A percentile compares a stretch with the other conserved stretches of the same genome.
These are phyloP conservation scores for Umbelopsis ramanniana DNA, from an alignment of 192 early-diverging fungal genomes.

Conservation along the genomic window DNA sequence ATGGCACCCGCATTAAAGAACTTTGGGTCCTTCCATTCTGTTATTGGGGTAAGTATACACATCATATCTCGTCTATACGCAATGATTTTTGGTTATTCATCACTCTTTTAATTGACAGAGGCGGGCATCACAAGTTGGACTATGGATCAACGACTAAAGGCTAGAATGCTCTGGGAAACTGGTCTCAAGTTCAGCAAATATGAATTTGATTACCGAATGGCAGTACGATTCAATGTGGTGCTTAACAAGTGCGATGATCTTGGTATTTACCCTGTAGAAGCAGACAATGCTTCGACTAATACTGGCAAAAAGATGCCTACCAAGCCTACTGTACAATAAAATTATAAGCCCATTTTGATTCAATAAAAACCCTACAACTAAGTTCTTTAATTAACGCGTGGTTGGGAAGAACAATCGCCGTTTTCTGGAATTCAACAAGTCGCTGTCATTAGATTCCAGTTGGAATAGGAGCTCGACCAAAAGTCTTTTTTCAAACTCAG, in stretches of 20 bases:
- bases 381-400: no score
- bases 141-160: constrained; percentile 39
- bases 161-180: constrained; percentile 50
- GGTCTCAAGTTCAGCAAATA: constrained; percentile 50
- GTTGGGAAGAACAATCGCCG: background rate
- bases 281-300: constrained; percentile 10
- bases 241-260: constrained; percentile 41
- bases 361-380: no score
- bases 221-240: constrained; percentile 38
- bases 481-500: no score
- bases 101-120: constrained; percentile 32
- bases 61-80: background rate
- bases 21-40: constrained; percentile 59
- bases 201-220: constrained; percentile 57
- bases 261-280: constrained; percentile 27
- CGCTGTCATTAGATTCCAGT: no score
- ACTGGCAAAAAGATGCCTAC: background rate
- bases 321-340: constrained; percentile 19
- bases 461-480: no score
- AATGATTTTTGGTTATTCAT: no score
- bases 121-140: constrained; percentile 56
- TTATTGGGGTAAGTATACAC: constrained; percentile 44
- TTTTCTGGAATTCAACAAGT: no score
- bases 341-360: background rate
- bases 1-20: constrained; percentile 45